A percentile compares a stretch with the other conserved stretches of the same genome.
These are phyloP conservation scores for Paraphaeosphaeria minitans DNA, from an alignment of 2,329 filamentous ascomycete species.

Conservation along the genomic window DNA sequence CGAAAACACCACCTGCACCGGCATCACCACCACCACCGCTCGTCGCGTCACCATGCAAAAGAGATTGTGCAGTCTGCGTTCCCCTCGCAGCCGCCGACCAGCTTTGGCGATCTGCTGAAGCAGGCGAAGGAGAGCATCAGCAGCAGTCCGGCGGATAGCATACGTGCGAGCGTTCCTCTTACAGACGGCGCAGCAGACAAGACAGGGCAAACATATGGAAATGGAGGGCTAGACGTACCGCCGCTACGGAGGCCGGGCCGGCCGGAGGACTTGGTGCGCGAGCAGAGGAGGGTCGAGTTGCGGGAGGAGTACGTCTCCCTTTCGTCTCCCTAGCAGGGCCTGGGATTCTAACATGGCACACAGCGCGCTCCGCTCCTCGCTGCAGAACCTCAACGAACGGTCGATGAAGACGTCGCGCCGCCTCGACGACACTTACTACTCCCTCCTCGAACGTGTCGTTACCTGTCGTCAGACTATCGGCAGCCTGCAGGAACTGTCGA, in stretches of 20 bases:
- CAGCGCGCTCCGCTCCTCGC: slow-evolving; percentile 48
- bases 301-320: slow-evolving; percentile 42
- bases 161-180: slow-evolving; percentile 33
- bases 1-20: slow-evolving; percentile 33
- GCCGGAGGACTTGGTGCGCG: slow-evolving; percentile 47
- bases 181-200: slow-evolving; percentile 16
- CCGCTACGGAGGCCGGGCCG: slow-evolving; percentile 35
- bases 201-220: slow-evolving; percentile 14
- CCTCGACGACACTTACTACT: slow-evolving; percentile 76
- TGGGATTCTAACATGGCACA: slow-evolving; percentile 18
- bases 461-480: slow-evolving; percentile 67
- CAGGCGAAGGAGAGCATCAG: slow-evolving; percentile 40
- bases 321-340: neutral
- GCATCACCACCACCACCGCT: slow-evolving; percentile 36
- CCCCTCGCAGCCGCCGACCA: slow-evolving; percentile 51
- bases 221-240: slow-evolving; percentile 17
- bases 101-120: slow-evolving; percentile 51
- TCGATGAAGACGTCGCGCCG: slow-evolving; percentile 67
- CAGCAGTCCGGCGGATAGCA: slow-evolving; percentile 30
- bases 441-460: slow-evolving; percentile 71
- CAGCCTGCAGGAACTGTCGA: slow-evolving; percentile 70
- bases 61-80: slow-evolving; percentile 53
- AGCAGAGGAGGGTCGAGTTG: slow-evolving; percentile 42
- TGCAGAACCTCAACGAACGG: slow-evolving; percentile 60
- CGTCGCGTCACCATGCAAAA: slow-evolving; percentile 45